Base-by-base conservation (phyloP, 2,329 filamentous ascomycete genomes). In the Cladobotryum mycophilum region DNA sequence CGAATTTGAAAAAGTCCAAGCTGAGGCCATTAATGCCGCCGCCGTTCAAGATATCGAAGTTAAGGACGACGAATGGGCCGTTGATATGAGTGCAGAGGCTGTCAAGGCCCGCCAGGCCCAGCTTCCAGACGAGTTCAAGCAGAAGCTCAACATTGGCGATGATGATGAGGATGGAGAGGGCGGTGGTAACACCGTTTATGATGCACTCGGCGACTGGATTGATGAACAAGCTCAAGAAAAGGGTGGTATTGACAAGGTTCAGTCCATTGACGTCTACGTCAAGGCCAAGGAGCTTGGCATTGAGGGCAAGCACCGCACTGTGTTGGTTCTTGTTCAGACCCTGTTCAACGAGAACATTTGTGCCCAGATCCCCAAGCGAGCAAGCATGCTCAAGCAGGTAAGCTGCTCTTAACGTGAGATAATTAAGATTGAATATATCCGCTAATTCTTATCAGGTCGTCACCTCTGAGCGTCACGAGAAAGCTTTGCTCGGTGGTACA, bases 271-370 rank as follows among this genome's bases (percentile, higher is more conserved):
- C 37, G 89, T 99, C 67, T 97, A 95, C 72, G 75, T 95, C 73
- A 97, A 99, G 80, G 92, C 92, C 58, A 93, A 95, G 76, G 93
- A 97, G 62, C 78, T 97, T 51, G 91, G 91, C 61, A 93, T 99
- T 58, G 92, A 96, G 74, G 71, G 72, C 73, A 99, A 97, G 82
- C 88, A 96, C 78, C 90, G 88, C 73, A 96, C 91, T 45, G 79
- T 96, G 50, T 81, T 91, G 51, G 91, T 99, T 53, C 84, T 99
- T 41, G 89, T 91, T 45, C 90, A 96, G 77, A 92, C 89, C 58
- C 79, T 99, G 61, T 99, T 99, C 69, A 85, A 95, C 68, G 85
- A 95, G 65, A 86, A 89, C 68, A 91, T 97, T 58, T 77, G 85
- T 67, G 83, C 88, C 69, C 89, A 99, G 74, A 91, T 99, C 56